Base-by-base conservation (phyloP, 2,329 filamentous ascomycete genomes). In the Xylariaceae sp. region DNA sequence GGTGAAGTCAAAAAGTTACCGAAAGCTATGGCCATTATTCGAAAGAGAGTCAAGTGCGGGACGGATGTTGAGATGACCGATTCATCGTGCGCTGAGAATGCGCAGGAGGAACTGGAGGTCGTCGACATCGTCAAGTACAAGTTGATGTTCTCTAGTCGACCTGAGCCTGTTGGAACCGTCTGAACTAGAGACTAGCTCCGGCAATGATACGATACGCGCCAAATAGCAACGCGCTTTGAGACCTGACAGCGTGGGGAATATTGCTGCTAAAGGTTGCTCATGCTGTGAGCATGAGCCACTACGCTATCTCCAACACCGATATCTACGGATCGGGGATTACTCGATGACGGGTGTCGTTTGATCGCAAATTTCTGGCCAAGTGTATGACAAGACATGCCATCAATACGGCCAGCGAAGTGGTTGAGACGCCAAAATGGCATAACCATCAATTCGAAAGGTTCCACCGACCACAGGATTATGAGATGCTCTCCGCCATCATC, bases 1-100 rank as follows among this genome's bases (percentile, higher is more conserved):
- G 94, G 94, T 2, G 92, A 97, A 73, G 86, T 96, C 53, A 96
- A 92, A 80, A 96, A 92, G 75, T 76, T 97, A 53, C 82, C 83
- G 4, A 89, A 84, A 69, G 87, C 92, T 2, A 72, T 97, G 65
- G 94, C 88, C 3, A 79, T 97, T n/a, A 80, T 97, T 23, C 82
- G 86, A 63, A 84, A 82, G 68, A 80, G 80, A 59, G 70, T 68
- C 17, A 66, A 65, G 6, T 68, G 63, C 53, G 77, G 73, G 3
- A 70, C 66, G 17, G 66, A 66, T 17, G 74, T 88, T 35, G 76
- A 81, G 68, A 82, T 77, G 73, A 76, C 73, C 61, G 71, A 64
- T 51, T 66, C 62, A 52, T 69, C 62, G 51, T 69, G 57, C 37
- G 67, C 68, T 11, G 72, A 70, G 51, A 64, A 70, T 58, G 63